Percentiles rank a stretch among this genome's conserved stretches.
Conservation (phyloP, 352 stramenopile genomes). For the Pythium phragmitis region DNA sequence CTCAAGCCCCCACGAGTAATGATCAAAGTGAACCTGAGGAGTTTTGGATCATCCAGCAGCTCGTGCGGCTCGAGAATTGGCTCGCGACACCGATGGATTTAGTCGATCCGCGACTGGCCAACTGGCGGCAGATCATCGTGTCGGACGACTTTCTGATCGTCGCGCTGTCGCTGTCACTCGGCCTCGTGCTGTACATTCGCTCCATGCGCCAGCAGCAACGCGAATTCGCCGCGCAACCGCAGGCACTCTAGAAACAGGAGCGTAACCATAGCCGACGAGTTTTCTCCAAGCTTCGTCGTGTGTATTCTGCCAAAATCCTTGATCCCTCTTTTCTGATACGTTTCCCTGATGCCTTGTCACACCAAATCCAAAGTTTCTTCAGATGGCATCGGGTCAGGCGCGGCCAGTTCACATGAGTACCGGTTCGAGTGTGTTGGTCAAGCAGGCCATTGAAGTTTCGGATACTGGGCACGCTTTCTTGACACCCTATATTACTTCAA, state of each 20-base stretch:
- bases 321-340: background rate
- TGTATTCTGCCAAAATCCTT: slow-evolving; percentile 2
- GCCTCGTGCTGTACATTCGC: slow-evolving; percentile 72
- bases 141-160: slow-evolving; percentile 71
- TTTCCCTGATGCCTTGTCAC: background rate
- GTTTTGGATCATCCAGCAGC: slow-evolving; percentile 23
- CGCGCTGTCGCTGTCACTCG: slow-evolving; percentile 57
- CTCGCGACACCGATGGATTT: slow-evolving; percentile 1
- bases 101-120: background rate
- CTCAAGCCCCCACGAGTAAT: background rate
- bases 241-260: slow-evolving; percentile 7
- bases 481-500: too few species aligned
- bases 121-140: slow-evolving; percentile 37
- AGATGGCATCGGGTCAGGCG: too few species aligned
- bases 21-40: background rate
- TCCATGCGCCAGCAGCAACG: slow-evolving; percentile 51
- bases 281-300: background rate
- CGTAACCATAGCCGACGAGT: background rate
- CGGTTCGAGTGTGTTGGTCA: too few species aligned
- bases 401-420: too few species aligned
- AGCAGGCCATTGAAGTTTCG: too few species aligned
- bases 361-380: background rate
- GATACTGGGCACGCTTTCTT: too few species aligned
- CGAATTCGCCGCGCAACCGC: slow-evolving; percentile 8
- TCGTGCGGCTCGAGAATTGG: slow-evolving; percentile 26